Base-by-base conservation (phyloP, 805 yeast genomes). In the Suhomyces vadensis region DNA sequence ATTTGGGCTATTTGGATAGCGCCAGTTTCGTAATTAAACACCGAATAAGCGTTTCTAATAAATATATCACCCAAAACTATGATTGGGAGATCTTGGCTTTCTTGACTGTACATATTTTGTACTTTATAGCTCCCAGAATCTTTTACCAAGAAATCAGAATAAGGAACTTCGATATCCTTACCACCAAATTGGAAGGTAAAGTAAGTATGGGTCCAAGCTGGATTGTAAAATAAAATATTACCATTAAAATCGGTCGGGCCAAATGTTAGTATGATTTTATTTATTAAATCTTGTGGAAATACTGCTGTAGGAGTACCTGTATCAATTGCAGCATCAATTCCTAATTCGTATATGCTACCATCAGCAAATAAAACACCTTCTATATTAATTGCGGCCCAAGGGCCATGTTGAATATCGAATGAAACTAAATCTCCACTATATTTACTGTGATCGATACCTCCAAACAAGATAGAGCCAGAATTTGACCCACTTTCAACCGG, bases 1-100 rank as follows among this genome's bases (percentile, higher is more conserved):
- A 50, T 63, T 41, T 57, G 66, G 9, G 69, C 60, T 9, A 85
- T 52, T 3, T 85, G 78, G 31, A 85, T 66, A 54, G 77, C 71
- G 37, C 63, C 63, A 53, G 75, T 75, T 23, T 41, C 44, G 37
- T 27, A 26, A 20, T 41, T 35, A 31, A 26, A 41, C 8, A 41
- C 44, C 3, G 44, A 26, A 35, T 41, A 41, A 5, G 31, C 40
- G n/a, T 20, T 36, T 16, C 23, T 33, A 13, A 41, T 35, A 16
- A 41, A 58, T 52, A 57, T 58, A 44, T 57, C 63, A 7, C 65
- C 65, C 47, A 60, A 53, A n/a, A n/a, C n/a, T 20, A 55, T 47
- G 3, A 23, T 23, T 9, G 8, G 8, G 25, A 23, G 25, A 9
- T 23, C 25, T 6, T 6, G 6, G 9, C 9, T 9, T 23, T 23